Evolutionary conservation across 2,329 filamentous ascomycete genomes (phyloP).

Genomic region (Phialocephala sp.): DNA sequence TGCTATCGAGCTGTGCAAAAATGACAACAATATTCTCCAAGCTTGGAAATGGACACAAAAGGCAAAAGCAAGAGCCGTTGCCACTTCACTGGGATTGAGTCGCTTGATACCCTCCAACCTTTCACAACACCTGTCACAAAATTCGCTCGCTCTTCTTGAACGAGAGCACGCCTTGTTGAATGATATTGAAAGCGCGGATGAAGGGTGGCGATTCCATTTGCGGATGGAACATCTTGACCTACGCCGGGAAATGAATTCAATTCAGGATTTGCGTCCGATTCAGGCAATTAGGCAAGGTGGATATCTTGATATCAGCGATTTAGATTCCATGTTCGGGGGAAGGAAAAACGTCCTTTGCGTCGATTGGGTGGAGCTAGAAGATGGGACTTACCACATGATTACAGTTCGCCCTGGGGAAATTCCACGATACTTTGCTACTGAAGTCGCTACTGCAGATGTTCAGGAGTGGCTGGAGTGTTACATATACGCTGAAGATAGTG

Average conservation of each 20-base stretch:
- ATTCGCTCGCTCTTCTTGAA: conserved; percentile 4
- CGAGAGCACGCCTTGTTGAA: neutral
- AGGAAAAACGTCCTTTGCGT: conserved; percentile 3
- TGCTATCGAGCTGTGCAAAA: conserved; percentile 5
- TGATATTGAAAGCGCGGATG: conserved; percentile 2
- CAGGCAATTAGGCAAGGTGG: conserved; percentile 6
- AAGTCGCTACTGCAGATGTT: conserved; percentile 1
- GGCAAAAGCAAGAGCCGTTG: conserved; percentile 3
- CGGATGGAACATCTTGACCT: conserved; percentile 6
- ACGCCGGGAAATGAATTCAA: neutral
- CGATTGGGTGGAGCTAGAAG: conserved; percentile 2
- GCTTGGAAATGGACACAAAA: conserved; percentile 7
- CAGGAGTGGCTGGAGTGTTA: neutral
- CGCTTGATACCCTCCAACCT: conserved; percentile 6
- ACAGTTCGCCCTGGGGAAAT: conserved; percentile 2
- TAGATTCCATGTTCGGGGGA: conserved; percentile 5
- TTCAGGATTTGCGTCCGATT: neutral
- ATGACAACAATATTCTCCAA: neutral
- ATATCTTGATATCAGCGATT: conserved; percentile 6
- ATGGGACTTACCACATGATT: conserved; percentile 1
- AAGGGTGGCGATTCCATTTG: neutral
- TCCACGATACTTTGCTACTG: conserved; percentile 6
- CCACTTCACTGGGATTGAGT: conserved; percentile 1
- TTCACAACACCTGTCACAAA: neutral
- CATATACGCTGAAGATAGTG: conserved; percentile 4